A percentile compares a stretch with the other conserved stretches of the same genome.
phyloP scores from a whole-genome alignment of 805 yeast genomes.

The Yueomyces sinensis region DNA sequence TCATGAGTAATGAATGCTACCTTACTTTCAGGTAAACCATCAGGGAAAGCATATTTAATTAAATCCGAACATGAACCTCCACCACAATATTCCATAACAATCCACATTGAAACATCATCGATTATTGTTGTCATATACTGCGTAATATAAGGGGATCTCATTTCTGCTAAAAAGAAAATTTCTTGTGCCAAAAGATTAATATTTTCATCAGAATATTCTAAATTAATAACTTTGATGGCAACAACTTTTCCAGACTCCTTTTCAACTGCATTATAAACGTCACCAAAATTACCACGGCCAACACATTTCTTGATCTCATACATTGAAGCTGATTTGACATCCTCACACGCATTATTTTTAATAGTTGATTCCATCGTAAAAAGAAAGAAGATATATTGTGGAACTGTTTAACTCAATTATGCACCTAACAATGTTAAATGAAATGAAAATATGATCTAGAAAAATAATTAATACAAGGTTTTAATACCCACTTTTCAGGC shows the following conservation, averaged over 20 bases:
- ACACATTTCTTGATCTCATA: conserved; percentile 40
- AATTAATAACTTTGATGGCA: conserved; percentile 77
- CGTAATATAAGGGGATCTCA: conserved; percentile 57
- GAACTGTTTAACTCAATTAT: no score
- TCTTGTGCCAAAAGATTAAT: conserved; percentile 62
- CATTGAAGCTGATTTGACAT: conserved; percentile 12
- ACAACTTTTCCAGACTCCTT: conserved; percentile 32
- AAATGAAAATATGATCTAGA: no score
- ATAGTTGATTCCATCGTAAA: no score
- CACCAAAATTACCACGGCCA: conserved; percentile 82
- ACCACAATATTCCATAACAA: conserved; percentile 90
- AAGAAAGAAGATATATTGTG: no score
- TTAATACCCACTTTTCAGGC: no score
- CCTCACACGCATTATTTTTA: neutral
- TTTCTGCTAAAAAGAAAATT: conserved; percentile 55
- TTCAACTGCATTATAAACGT: conserved; percentile 54
- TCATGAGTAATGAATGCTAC: conserved; percentile 52
- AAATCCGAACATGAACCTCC: conserved; percentile 86
- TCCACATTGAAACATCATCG: conserved; percentile 62
- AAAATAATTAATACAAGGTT: no score
- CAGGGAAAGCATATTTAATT: conserved; percentile 29
- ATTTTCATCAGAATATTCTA: conserved; percentile 71
- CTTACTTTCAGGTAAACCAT: conserved; percentile 29
- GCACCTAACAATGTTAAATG: no score
- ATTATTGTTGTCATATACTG: conserved; percentile 51